Conservation (phyloP, 2,329 filamentous ascomycete genomes). For the Penicillium polonicum region DNA sequence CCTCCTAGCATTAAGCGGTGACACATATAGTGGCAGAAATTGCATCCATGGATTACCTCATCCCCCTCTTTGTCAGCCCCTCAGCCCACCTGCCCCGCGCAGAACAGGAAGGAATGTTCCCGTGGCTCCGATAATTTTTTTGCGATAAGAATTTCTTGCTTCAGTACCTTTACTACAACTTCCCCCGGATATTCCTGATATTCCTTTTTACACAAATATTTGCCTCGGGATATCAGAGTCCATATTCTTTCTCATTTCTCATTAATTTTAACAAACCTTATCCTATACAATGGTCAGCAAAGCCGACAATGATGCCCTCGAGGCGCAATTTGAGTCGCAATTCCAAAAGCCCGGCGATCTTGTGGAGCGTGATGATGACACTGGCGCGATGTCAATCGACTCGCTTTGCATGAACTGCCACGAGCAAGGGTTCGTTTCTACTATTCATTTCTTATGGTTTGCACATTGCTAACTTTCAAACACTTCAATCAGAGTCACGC, state of each 20-base stretch:
- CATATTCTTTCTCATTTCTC: neutral
- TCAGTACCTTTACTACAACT: neutral
- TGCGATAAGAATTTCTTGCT: conserved; percentile 15
- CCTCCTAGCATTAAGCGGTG: neutral
- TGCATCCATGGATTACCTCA: neutral
- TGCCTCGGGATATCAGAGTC: neutral
- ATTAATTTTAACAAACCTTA: neutral
- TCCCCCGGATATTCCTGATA: neutral
- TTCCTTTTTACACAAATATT: neutral
- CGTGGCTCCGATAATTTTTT: conserved; percentile 26
- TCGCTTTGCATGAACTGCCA: conserved; percentile 85
- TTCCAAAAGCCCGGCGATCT: conserved; percentile 42
- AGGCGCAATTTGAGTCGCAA: conserved; percentile 28
- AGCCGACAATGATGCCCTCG: conserved; percentile 22
- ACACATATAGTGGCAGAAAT: neutral
- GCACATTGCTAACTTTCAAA: neutral
- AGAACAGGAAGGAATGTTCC: conserved; percentile 34
- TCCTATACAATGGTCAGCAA: conserved; percentile 30
- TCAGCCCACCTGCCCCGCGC: conserved; percentile 18
- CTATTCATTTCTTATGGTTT: neutral
- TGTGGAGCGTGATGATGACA: conserved; percentile 41
- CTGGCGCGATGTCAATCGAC: conserved; percentile 54
- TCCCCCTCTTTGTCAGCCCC: conserved; percentile 18
- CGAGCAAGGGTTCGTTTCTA: conserved; percentile 65
- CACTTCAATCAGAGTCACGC: conserved; percentile 58